Percentiles rank a stretch among this genome's conserved stretches.
Evolutionary conservation across 768 basidiomycete species (phyloP).

Genomic region (Pleurotus tuoliensis): DNA sequence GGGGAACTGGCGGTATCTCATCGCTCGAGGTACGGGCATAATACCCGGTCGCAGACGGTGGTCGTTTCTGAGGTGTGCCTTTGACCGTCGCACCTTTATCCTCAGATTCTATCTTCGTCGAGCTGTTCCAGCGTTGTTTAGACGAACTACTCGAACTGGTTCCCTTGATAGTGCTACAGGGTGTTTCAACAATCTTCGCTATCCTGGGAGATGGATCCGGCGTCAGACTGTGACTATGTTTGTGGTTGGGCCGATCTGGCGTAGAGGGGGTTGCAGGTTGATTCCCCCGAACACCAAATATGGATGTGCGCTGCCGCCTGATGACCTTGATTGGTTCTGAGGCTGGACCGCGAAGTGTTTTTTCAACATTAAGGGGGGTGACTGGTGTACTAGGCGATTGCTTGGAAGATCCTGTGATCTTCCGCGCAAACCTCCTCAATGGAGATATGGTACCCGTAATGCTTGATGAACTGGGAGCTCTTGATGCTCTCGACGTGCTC

Average conservation of each 20-base stretch:
- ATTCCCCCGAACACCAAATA: constrained; percentile 49
- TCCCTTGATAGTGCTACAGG: constrained; percentile 33
- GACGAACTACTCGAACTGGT: constrained; percentile 14
- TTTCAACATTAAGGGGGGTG: constrained; percentile 46
- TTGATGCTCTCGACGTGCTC: constrained; percentile 36
- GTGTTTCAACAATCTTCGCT: constrained; percentile 30
- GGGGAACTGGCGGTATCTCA: constrained; percentile 43
- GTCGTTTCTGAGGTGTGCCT: constrained; percentile 45
- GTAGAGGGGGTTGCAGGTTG: constrained; percentile 44
- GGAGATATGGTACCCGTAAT: constrained; percentile 76
- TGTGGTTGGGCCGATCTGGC: constrained; percentile 58
- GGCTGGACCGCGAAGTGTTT: constrained; percentile 39
- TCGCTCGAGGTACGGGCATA: constrained; percentile 22
- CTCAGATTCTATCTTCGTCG: constrained; percentile 67
- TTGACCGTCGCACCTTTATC: constrained; percentile 43
- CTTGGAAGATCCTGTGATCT: constrained; percentile 46
- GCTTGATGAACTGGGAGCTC: constrained; percentile 43
- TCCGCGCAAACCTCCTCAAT: constrained; percentile 73
- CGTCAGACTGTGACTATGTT: constrained; percentile 66
- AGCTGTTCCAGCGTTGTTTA: constrained; percentile 75
- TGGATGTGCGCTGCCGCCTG: constrained; percentile 60
- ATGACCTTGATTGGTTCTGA: constrained; percentile 49
- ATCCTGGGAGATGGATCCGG: constrained; percentile 62
- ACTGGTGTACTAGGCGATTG: constrained; percentile 33
- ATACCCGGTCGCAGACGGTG: constrained; percentile 42